Conservation (phyloP, 2,329 filamentous ascomycete species). For the Trichoderma atroviride region DNA sequence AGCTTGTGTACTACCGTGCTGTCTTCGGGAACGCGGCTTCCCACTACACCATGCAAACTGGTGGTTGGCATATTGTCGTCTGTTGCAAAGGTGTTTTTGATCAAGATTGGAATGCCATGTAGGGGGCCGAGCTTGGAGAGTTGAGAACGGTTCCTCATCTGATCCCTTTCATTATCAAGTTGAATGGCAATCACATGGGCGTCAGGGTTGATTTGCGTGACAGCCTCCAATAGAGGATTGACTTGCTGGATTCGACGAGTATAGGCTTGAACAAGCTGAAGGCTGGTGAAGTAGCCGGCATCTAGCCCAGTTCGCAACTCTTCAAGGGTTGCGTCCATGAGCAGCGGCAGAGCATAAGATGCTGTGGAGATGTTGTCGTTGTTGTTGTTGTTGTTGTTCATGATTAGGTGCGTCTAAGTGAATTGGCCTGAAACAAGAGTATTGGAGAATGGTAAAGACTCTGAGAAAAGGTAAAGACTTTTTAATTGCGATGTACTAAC, state of each 20-base stretch:
- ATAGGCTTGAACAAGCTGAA: constrained; percentile 41
- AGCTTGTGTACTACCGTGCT: constrained; percentile 62
- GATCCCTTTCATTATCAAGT: constrained; percentile 33
- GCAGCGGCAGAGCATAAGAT: background rate
- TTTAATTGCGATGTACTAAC: background rate
- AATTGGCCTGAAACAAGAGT: background rate
- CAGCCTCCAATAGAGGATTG: constrained; percentile 34
- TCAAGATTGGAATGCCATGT: constrained; percentile 63
- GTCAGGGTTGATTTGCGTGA: constrained; percentile 42
- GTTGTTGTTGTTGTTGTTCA: background rate
- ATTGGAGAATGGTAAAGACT: background rate
- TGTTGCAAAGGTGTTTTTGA: constrained; percentile 67
- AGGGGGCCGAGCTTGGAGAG: constrained; percentile 44
- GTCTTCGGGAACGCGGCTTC: constrained; percentile 57
- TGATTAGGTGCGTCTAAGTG: background rate
- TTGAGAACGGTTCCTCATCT: background rate
- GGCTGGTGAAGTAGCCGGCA: constrained; percentile 39
- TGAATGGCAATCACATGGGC: constrained; percentile 38
- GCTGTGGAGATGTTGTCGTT: too few species aligned
- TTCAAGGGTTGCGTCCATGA: constrained; percentile 25
- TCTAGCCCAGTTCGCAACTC: constrained; percentile 31
- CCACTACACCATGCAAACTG: constrained; percentile 61
- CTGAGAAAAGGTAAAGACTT: background rate
- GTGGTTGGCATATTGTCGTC: constrained; percentile 59
- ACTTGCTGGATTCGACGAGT: constrained; percentile 39